Base-by-base conservation (phyloP, 2,329 filamentous ascomycete genomes). In the Stachybotrys chartarum region DNA sequence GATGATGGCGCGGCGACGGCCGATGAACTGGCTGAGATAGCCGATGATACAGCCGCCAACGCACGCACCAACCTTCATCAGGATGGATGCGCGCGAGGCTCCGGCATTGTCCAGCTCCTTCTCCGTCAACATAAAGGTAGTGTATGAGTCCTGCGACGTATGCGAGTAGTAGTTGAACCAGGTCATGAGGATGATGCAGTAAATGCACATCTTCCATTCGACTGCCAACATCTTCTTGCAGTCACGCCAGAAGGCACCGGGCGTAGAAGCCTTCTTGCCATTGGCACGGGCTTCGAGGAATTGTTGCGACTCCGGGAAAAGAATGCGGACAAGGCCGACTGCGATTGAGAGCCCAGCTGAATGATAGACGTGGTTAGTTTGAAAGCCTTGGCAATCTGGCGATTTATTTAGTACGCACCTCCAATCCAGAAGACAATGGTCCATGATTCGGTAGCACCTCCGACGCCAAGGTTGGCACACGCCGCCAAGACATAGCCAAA, bases 401-500 rank as follows among this genome's bases (percentile, higher is more conserved):
- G 16, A 12, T 8, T 47, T 24, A 47, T 10, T n/a, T 54, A 35
- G 67, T 30, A 54, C 70, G 61, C 68, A 72, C 72, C 75, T 58
- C 75, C 88, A 58, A 87, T 81, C 85, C 86, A 91, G 68, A 89
- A 90, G 49, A 90, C 82, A 0, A 77, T 87, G 75, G 90, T 91
- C 87, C 87, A 92, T 48, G 78, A 81, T 2, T 87, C 76, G 1
- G 73, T 74, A 5, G 63, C 73, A 11, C 80, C 86, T 35, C 88
- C 87, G 16, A 91, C 86, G 51, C 86, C 87, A 46, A 91, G 81
- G 60, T 88, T 91, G 63, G 83, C 84, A 64, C 84, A 87, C 3
- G 88, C 88, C 6, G 90, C 90, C 59, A 91, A 78, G 46, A 94
- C 83, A 65, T 93, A 93, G 35, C 90, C 90, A 59, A 91, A 80